phyloP scores from a whole-genome alignment of 805 yeast species.

The Suhomyces faveliae region DNA sequence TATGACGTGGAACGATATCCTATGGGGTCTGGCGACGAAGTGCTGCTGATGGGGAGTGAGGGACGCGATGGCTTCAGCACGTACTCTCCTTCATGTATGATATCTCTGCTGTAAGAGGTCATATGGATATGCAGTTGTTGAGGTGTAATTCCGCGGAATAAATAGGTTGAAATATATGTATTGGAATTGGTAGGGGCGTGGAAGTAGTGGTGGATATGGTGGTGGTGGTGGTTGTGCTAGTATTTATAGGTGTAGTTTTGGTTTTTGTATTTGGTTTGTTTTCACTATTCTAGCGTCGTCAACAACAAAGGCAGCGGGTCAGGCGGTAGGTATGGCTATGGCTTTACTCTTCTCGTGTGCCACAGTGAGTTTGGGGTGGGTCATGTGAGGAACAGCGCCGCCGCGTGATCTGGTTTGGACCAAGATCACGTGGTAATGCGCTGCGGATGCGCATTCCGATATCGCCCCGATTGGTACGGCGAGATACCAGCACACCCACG shows the following conservation, averaged over 20 bases:
- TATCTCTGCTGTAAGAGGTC: slow-evolving; percentile 3
- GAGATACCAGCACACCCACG: slow-evolving; percentile 11
- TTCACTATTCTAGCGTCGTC: neutral
- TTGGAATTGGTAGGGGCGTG: too few relatives aligned
- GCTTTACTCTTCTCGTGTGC: neutral
- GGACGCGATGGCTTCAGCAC: slow-evolving; percentile 25
- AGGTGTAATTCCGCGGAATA: too few relatives aligned
- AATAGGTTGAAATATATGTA: too few relatives aligned
- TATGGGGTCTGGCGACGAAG: slow-evolving; percentile 16
- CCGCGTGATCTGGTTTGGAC: too few relatives aligned
- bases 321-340: neutral
- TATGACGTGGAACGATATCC: slow-evolving; percentile 10
- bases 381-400: neutral
- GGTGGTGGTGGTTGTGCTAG: too few relatives aligned
- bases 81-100: slow-evolving; percentile 37
- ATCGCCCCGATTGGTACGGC: neutral
- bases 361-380: neutral
- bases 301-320: neutral
- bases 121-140: slow-evolving; percentile 1
- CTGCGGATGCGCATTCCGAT: too few relatives aligned
- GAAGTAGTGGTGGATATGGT: too few relatives aligned
- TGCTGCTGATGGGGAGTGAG: slow-evolving; percentile 27
- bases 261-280: neutral
- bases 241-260: neutral
- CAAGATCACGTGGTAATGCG: too few relatives aligned